A percentile compares a stretch with the other conserved stretches of the same genome.
phyloP scores from a whole-genome alignment of 2,329 filamentous ascomycete species.

The Apiospora pterosperma region DNA sequence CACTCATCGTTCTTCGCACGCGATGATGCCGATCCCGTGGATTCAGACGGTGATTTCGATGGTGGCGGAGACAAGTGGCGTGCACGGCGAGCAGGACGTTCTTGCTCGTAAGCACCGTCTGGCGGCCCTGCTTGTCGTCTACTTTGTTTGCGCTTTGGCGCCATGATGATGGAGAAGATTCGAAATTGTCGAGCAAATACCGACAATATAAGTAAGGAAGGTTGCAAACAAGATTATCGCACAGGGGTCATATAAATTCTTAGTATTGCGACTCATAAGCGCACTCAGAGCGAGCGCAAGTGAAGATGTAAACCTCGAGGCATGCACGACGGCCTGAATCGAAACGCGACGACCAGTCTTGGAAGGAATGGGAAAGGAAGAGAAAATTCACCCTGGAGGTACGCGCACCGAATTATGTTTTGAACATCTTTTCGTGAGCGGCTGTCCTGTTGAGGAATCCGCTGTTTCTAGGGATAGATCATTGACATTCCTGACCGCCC shows the following conservation, averaged over 20 bases:
- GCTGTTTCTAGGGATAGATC: conserved; percentile 1
- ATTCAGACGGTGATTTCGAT: not conserved
- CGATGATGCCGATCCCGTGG: not conserved
- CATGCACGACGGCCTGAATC: not conserved
- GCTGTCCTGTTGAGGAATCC: not conserved
- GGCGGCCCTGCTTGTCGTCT: not conserved
- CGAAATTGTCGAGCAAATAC: not conserved
- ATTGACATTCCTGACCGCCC: not conserved
- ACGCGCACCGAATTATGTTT: not conserved
- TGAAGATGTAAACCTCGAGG: not conserved
- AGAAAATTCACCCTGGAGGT: not conserved
- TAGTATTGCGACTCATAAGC: not conserved
- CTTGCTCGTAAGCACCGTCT: not conserved
- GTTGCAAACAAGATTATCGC: not conserved
- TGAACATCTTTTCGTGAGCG: not conserved
- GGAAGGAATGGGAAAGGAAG: not conserved
- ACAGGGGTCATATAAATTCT: not conserved
- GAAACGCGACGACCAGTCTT: not conserved
- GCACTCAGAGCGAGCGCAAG: not conserved
- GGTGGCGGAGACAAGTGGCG: not conserved
- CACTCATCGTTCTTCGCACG: conserved; percentile 9
- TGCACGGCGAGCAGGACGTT: not conserved
- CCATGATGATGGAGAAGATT: not conserved
- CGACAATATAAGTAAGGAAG: not conserved
- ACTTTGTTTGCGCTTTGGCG: conserved; percentile 1